Evolutionary conservation across 129 eudicot species (phyloP).

Genomic region (Escallonia herrerae): DNA sequence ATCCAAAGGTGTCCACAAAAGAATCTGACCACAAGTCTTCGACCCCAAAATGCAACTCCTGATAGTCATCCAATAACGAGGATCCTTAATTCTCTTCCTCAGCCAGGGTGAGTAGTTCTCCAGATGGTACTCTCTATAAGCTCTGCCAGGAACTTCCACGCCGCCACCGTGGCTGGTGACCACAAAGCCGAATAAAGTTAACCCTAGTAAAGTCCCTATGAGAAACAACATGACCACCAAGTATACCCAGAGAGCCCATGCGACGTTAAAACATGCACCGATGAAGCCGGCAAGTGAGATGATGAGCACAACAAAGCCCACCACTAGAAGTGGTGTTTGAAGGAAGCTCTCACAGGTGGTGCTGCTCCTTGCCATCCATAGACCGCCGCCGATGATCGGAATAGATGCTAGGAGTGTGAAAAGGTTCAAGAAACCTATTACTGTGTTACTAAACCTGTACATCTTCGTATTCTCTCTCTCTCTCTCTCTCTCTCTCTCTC

Average conservation of each 20-base stretch:
- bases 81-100: conserved; percentile 55
- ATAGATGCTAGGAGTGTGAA: conserved; percentile 70
- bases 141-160: conserved; percentile 52
- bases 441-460: conserved; percentile 75
- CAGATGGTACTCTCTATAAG: conserved; percentile 64
- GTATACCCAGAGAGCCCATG: conserved; percentile 81
- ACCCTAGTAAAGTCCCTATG: conserved; percentile 44
- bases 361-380: conserved; percentile 82
- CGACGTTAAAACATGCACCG: conserved; percentile 78
- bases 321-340: conserved; percentile 68
- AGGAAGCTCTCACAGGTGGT: conserved; percentile 83
- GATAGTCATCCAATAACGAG: conserved; percentile 52
- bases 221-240: conserved; percentile 65
- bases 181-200: conserved; percentile 78
- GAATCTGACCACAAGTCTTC: conserved; percentile 64
- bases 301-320: conserved; percentile 66
- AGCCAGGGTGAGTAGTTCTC: conserved; percentile 72
- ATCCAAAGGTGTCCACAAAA: conserved; percentile 71
- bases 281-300: conserved; percentile 83
- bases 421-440: conserved; percentile 87
- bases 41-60: conserved; percentile 76
- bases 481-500: conserved; percentile 11
- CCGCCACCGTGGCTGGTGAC: conserved; percentile 78
- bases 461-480: conserved; percentile 13
- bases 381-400: conserved; percentile 76